A percentile compares a stretch with the other conserved stretches of the same genome.
phyloP scores from a whole-genome alignment of 495 filamentous ascomycete genomes.

The Jackrogersella multiformis region DNA sequence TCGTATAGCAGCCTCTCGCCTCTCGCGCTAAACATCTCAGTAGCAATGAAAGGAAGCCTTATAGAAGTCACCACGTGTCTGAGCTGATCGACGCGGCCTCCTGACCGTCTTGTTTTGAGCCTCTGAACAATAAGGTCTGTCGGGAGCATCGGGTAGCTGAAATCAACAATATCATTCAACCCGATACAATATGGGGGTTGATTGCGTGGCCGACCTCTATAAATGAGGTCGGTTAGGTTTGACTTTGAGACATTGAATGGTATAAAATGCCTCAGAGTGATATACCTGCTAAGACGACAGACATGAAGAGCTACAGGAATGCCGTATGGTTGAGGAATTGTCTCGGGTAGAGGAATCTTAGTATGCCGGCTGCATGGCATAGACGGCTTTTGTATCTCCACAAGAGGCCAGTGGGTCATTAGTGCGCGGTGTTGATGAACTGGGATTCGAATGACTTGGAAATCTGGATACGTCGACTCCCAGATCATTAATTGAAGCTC shows the following conservation, averaged over 20 bases:
- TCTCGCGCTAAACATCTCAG: background rate
- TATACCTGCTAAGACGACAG: background rate
- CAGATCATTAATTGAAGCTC: constrained; percentile 1
- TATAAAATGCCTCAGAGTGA: background rate
- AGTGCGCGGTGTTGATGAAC: background rate
- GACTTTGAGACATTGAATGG: no score
- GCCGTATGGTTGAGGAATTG: background rate
- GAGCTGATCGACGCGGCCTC: background rate
- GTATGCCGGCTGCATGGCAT: no score
- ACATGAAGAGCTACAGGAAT: background rate
- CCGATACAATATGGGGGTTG: background rate
- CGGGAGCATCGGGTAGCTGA: background rate
- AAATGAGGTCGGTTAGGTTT: no score
- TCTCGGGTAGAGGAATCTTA: background rate
- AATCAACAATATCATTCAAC: constrained; percentile 1
- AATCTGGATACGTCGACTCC: background rate
- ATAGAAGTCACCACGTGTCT: background rate
- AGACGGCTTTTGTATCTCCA: background rate
- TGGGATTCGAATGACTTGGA: background rate
- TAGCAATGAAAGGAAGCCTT: background rate
- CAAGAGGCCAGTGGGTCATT: background rate
- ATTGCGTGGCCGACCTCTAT: no score
- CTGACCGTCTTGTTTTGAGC: background rate
- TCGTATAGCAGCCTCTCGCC: background rate
- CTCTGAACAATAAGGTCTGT: background rate